Evolutionary conservation across 345 rosid genomes (phyloP), one percentile per base, ranked within the genome.

Genomic region (Anacardium occidentale): DNA sequence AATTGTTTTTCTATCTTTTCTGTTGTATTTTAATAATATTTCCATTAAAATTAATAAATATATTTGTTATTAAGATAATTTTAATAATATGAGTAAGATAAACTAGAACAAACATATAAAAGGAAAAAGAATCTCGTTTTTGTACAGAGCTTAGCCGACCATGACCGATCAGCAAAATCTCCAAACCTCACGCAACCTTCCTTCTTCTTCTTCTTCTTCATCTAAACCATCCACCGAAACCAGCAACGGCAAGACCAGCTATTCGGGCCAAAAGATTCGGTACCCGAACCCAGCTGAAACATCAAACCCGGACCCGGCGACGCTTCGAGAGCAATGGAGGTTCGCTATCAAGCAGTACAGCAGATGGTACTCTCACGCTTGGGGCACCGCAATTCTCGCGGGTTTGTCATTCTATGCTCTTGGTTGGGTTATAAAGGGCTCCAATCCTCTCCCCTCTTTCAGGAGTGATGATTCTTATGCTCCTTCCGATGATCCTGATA

Each of bases 311-410:
- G 95, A 94, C 77, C 77, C 91, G 45, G 90, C 87, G 24, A 86
- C 96, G 14, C 78, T 89, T 55, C 77, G 94, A 69, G 98, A 93
- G 75, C 98, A 94, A 57, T 94, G 97, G 97, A 89, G 84, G 78
- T 92, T 66, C 70, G 98, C 94, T 11, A 88, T 83, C 5, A 71
- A 79, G 78, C 93, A 92, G 85, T 94, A 89, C 74, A 88, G 93
- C 56, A 78, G 62, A 69, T 89, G 97, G 97, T 89, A 92, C 76
- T 85, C 93, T 21, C 95, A 89, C 62, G 98, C 97, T 6, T 90
- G 98, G 98, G 97, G 98, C 2, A 83, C 97, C 6, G 97, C 94
- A 25, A 92, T 94, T 74, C 85, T 94, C 48, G 98, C 97, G 5
- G 97, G 94, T 0, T 74, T 87, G 6, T 79, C 97, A 5, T 94